Evolutionary conservation across 768 basidiomycete species (phyloP).

Genomic region (Kwoniella bestiolae): DNA sequence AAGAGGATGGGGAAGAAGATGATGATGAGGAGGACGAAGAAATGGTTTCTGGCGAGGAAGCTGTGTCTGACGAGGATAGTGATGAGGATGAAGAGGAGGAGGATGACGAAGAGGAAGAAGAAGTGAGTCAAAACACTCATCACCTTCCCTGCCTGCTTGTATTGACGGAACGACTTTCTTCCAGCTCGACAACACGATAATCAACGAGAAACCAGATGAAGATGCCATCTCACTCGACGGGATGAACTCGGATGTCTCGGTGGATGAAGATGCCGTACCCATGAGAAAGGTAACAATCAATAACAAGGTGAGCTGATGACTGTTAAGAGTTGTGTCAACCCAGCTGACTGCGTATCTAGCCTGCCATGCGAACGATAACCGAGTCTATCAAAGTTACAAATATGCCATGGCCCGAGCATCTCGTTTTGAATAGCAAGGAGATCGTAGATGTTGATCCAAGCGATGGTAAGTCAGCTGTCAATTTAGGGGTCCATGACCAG

Average conservation of each 20-base stretch:
- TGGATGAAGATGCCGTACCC: slow-evolving; percentile 82
- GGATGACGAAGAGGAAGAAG: slow-evolving; percentile 40
- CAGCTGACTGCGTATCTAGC: slow-evolving; percentile 18
- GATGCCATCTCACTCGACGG: slow-evolving; percentile 70
- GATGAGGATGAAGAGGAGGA: slow-evolving; percentile 50
- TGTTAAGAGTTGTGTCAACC: background rate
- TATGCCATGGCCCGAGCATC: slow-evolving; percentile 47
- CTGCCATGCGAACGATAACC: slow-evolving; percentile 46
- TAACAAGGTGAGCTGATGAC: slow-evolving; percentile 66
- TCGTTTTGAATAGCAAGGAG: slow-evolving; percentile 47
- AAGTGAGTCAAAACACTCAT: no score
- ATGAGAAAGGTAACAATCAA: slow-evolving; percentile 80
- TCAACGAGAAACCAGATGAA: slow-evolving; percentile 34
- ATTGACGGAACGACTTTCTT: no score
- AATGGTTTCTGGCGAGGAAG: slow-evolving; percentile 30
- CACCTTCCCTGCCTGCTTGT: no score
- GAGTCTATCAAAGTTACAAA: slow-evolving; percentile 49
- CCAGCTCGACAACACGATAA: slow-evolving; percentile 33
- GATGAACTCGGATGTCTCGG: slow-evolving; percentile 61
- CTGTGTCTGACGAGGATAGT: slow-evolving; percentile 34
- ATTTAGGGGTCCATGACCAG: no score
- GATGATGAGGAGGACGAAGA: slow-evolving; percentile 47
- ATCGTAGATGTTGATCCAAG: slow-evolving; percentile 43
- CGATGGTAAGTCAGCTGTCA: slow-evolving; percentile 52
- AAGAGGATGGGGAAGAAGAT: slow-evolving; percentile 52